A percentile compares a stretch with the other conserved stretches of the same genome.
Conservation (phyloP, 1,284 basidiomycete genomes). For the Flammula alnicola region DNA sequence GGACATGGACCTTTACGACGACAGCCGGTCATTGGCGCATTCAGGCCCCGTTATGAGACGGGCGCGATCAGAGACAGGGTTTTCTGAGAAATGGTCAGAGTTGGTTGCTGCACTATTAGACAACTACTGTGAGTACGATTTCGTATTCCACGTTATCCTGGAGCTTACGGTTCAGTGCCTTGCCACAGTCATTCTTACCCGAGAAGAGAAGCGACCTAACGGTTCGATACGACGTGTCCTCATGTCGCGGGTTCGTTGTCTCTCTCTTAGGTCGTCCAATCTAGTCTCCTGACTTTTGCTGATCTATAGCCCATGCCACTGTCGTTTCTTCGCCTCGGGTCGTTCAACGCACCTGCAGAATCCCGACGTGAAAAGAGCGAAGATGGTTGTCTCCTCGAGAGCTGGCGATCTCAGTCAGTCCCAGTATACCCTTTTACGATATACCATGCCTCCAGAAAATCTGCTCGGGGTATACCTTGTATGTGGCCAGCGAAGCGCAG, state of each 20-base stretch:
- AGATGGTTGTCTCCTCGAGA: conserved; percentile 61
- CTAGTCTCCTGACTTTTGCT: not conserved
- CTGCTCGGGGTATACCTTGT: conserved; percentile 71
- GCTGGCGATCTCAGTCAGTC: conserved; percentile 52
- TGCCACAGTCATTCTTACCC: conserved; percentile 61
- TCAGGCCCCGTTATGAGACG: conserved; percentile 61
- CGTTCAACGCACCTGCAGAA: conserved; percentile 62
- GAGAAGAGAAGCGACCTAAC: conserved; percentile 57
- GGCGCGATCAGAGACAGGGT: conserved; percentile 59
- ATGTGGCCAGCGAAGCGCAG: conserved; percentile 57
- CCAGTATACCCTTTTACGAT: conserved; percentile 75
- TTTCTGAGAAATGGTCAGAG: conserved; percentile 64
- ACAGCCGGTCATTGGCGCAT: conserved; percentile 71
- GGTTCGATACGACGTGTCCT: conserved; percentile 55
- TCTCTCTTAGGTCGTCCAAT: no score
- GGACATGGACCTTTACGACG: conserved; percentile 81
- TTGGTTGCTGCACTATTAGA: conserved; percentile 73
- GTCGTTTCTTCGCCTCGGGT: conserved; percentile 71
- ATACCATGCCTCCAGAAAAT: conserved; percentile 65
- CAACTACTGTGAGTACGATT: conserved; percentile 65
- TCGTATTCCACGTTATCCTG: conserved; percentile 1
- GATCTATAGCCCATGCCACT: conserved; percentile 69
- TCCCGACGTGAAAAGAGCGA: conserved; percentile 62
- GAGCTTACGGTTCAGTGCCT: not conserved
- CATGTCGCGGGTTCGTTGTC: conserved; percentile 64